Conservation (phyloP, 1,139 yeast genomes). For the Candida mesenterica region DNA sequence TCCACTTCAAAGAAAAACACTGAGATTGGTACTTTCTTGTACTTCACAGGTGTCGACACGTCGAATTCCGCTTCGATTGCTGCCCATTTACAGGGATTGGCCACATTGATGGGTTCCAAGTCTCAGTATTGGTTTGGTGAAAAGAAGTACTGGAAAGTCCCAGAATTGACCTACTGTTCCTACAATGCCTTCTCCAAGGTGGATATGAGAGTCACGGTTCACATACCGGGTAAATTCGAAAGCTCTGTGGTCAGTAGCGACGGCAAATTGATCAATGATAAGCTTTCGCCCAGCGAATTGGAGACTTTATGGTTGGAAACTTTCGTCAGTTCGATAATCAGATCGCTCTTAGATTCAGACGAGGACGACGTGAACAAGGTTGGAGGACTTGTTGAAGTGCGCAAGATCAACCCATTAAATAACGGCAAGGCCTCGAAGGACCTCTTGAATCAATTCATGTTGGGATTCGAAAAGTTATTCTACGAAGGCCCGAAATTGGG, state of each 20-base stretch:
- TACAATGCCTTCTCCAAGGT: conserved; percentile 47
- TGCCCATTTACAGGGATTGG: conserved; percentile 74
- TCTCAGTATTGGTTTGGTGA: conserved; percentile 64
- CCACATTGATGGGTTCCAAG: conserved; percentile 61
- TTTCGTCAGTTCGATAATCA: conserved; percentile 59
- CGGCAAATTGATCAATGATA: conserved; percentile 44
- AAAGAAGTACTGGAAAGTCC: conserved; percentile 72
- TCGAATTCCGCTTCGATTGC: conserved; percentile 60
- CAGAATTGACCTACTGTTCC: conserved; percentile 55
- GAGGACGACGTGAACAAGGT: conserved; percentile 56
- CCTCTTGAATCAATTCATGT: conserved; percentile 54
- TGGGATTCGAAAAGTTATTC: conserved; percentile 60
- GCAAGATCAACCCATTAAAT: conserved; percentile 57
- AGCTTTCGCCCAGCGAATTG: conserved; percentile 33
- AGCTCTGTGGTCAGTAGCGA: conserved; percentile 45
- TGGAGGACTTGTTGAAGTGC: conserved; percentile 52
- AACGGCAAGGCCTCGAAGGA: conserved; percentile 38
- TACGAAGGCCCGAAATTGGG: conserved; percentile 67
- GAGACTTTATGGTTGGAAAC: conserved; percentile 64
- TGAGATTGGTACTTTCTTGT: conserved; percentile 52
- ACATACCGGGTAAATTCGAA: conserved; percentile 52
- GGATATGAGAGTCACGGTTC: conserved; percentile 30
- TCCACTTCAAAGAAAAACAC: conserved; percentile 39
- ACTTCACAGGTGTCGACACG: conserved; percentile 58
- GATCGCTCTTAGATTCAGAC: conserved; percentile 69